Percentiles rank a stretch among this genome's conserved stretches.
Conservation (phyloP, 305 asterid species). For the Rubia peregrina region DNA sequence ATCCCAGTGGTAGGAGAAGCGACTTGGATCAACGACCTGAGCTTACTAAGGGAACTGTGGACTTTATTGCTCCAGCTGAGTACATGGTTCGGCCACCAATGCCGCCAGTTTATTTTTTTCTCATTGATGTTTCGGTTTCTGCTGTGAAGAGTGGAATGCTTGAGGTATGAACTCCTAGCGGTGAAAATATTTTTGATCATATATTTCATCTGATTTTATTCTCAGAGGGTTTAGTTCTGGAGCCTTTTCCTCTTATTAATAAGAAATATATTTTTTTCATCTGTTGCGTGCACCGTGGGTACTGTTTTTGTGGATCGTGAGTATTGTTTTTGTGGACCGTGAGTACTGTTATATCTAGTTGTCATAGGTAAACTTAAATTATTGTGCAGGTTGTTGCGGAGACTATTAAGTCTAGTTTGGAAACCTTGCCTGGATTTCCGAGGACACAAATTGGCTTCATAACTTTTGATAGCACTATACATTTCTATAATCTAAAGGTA, state of each 20-base stretch:
- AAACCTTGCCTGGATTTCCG: slow-evolving; percentile 80
- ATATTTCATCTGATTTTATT: neutral
- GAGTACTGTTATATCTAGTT: neutral
- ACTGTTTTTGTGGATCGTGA: neutral
- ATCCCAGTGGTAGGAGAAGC: slow-evolving; percentile 76
- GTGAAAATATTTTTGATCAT: neutral
- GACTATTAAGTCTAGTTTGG: slow-evolving; percentile 83
- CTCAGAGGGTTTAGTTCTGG: neutral
- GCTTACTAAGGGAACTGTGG: slow-evolving; percentile 88
- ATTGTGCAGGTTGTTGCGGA: slow-evolving; percentile 69
- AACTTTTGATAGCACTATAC: slow-evolving; percentile 88
- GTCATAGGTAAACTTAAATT: slow-evolving; percentile 7
- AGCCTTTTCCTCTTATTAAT: neutral
- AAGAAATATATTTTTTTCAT: neutral
- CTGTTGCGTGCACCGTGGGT: neutral
- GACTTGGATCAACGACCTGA: slow-evolving; percentile 97
- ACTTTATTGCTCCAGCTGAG: slow-evolving; percentile 92
- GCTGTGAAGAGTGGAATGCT: slow-evolving; percentile 97
- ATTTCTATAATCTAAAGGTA: slow-evolving; percentile 94
- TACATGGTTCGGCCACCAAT: slow-evolving; percentile 99
- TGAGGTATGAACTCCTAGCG: slow-evolving; percentile 56
- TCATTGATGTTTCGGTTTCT: slow-evolving; percentile 91
- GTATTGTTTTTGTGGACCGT: neutral
- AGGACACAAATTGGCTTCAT: slow-evolving; percentile 96
- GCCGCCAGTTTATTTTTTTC: slow-evolving; percentile 92